These are phyloP conservation scores for Pseudocercospora cruenta DNA, from an alignment of 2,329 filamentous ascomycete species.

Conservation along the genomic window DNA sequence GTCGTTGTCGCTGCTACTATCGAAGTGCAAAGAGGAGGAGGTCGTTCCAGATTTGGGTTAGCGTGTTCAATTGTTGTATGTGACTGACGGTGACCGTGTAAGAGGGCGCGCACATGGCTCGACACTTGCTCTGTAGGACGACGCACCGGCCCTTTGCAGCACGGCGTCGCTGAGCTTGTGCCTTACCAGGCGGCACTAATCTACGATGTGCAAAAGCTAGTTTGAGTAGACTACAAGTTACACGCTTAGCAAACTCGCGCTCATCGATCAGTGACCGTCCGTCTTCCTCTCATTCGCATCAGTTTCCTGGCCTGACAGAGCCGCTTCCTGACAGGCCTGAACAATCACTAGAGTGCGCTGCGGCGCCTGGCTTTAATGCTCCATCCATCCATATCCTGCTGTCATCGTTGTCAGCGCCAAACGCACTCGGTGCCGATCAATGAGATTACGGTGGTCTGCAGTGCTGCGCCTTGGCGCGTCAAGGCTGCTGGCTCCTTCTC, in stretches of 20 bases:
- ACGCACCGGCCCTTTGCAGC: slow-evolving; percentile 10
- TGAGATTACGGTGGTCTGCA: neutral
- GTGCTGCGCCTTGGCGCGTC: neutral
- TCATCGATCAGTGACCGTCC: neutral
- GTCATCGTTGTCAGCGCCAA: slow-evolving; percentile 1
- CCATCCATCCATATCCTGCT: neutral
- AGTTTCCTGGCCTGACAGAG: neutral
- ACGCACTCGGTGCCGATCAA: neutral
- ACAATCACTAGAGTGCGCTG: neutral
- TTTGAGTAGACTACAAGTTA: neutral
- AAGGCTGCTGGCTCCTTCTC: neutral
- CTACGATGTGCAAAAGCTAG: neutral
- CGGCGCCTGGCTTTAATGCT: neutral
- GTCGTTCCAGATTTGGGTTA: too few relatives aligned
- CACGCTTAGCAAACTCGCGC: too few relatives aligned
- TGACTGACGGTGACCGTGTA: too few relatives aligned
- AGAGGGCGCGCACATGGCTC: slow-evolving; percentile 19
- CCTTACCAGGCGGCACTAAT: neutral
- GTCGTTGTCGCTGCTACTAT: too few relatives aligned
- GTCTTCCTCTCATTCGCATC: neutral
- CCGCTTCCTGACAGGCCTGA: neutral
- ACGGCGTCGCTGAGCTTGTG: slow-evolving; percentile 7
- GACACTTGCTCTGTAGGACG: slow-evolving; percentile 19
- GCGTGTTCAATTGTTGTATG: too few relatives aligned
- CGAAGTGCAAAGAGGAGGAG: too few relatives aligned